Evolutionary conservation across 2,329 filamentous ascomycete species (phyloP), one percentile per base, ranked within the genome.

Genomic region (Fonsecaea multimorphosa): DNA sequence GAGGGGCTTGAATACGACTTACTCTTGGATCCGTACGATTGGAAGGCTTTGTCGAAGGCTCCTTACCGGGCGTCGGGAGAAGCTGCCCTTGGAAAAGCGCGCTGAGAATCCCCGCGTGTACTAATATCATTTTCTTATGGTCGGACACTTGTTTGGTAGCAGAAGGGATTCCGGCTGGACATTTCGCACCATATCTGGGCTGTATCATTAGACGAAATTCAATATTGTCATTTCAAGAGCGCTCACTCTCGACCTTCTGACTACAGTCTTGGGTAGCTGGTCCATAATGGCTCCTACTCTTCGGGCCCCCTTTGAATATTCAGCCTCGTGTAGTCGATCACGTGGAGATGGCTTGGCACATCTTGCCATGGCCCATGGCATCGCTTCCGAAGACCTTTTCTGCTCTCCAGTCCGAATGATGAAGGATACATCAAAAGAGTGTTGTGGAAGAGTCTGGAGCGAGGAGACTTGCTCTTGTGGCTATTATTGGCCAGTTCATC

Each of bases 11-110:
- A 58, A 58, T 19, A 19, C 16, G 31, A 12, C 27, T 16, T 58
- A 40, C 36, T 14, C 22, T 3, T 58, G 56, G 56, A 29, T 44
- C 56, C 34, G 38, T 19, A 44, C 56, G 9, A 16, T 31, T 14
- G 56, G 56, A 3, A 44, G 44, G 27, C 14, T 11, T 14, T 58
- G 34, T 58, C 56, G 38, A 24, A 58, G 22, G 11, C 1, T 58
- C 11, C 32, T 58, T 6, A 49, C 38, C 7, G 56, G 56, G n/a
- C 56, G 38, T 4, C 8, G 19, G 36, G 19, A 58, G 6, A 58
- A 58, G 36, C 24, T 58, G 56, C 56, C 56, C 9, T 31, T 58
- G 34, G 34, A 58, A 27, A 58, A 58, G 38, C 56, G 56, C 2
- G 56, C 56, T 1, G 56, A 58, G 56, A 58, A 58, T 46, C 36